phyloP scores from a whole-genome alignment of 768 basidiomycete genomes.

The Tulasnella sp. region DNA sequence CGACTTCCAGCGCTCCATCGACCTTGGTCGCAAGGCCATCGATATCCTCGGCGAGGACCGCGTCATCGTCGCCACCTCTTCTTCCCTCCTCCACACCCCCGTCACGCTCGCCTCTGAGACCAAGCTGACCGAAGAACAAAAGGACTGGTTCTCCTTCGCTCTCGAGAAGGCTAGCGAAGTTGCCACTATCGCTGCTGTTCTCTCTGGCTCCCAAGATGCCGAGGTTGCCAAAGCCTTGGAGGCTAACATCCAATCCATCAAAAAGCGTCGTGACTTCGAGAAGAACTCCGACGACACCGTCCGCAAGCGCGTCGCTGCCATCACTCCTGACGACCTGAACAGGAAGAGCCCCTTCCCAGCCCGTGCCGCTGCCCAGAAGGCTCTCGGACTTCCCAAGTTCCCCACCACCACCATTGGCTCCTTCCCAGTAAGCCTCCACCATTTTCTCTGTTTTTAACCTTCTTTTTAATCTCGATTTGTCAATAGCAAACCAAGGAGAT shows the following conservation, averaged over 20 bases:
- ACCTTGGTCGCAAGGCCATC: constrained; percentile 78
- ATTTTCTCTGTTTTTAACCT: constrained; percentile 23
- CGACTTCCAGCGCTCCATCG: constrained; percentile 79
- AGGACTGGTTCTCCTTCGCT: constrained; percentile 98
- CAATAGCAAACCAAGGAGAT: constrained; percentile 96
- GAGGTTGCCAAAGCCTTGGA: constrained; percentile 69
- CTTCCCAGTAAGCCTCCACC: constrained; percentile 65
- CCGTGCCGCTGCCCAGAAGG: constrained; percentile 84
- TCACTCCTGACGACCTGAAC: constrained; percentile 79
- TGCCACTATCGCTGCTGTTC: constrained; percentile 73
- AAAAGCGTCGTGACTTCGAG: constrained; percentile 93
- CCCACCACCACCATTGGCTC: constrained; percentile 98
- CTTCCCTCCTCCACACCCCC: constrained; percentile 96
- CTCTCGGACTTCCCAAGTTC: constrained; percentile 91
- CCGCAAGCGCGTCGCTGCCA: constrained; percentile 89
- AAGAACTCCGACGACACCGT: constrained; percentile 87
- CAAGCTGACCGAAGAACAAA: constrained; percentile 81
- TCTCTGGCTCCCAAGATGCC: constrained; percentile 80
- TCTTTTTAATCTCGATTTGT: constrained; percentile 24
- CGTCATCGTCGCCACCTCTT: constrained; percentile 91
- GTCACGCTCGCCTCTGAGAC: constrained; percentile 92
- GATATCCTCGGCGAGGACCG: constrained; percentile 78
- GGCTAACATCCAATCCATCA: constrained; percentile 84
- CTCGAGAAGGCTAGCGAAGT: constrained; percentile 94
- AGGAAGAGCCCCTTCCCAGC: constrained; percentile 85